Evolutionary conservation across 305 asterid species (phyloP), one percentile per base, ranked within the genome.

Genomic region (Fraxinus albicans): DNA sequence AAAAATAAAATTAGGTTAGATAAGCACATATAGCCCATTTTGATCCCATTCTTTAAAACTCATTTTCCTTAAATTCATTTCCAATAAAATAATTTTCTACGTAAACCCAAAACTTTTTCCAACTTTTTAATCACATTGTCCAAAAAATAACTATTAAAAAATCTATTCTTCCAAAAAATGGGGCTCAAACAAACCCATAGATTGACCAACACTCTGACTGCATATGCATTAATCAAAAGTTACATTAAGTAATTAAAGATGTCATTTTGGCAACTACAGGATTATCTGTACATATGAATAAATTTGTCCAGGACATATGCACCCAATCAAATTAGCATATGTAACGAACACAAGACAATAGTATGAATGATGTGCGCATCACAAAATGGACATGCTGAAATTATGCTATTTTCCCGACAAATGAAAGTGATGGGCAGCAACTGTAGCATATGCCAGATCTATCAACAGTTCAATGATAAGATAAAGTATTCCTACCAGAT

Each of bases 401-500:
- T 8, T 73, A 23, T 31, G 12, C 38, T 9, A 63, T 50, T 82
- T 78, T 21, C 65, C 36, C 50, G 15, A 3, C 75, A 74, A 27
- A n/a, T 77, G 40, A 36, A 67, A 77, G 76, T 72, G 79, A 86
- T 25, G 78, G 60, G 29, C 44, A 79, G 85, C 36, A 65, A 78
- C 44, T 74, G 83, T 35, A 65, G 76, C 29, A 13, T 19, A 76
- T 77, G 87, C 42, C 79, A 53, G 82, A 81, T 33, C 77, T 65
- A 31, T 81, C 42, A 80, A 79, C 72, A 77, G 79, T 40, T 73
- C 27, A 50, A 82, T 38, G 70, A 58, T 55, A 65, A 55, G 73
- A 83, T 10, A 65, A 58, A 44, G 85, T 58, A 58, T 27, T 31
- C 82, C 81, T 92, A 94, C 98, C 97, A 84, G 83, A 83, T 90